Evolutionary conservation across 2,329 filamentous ascomycete species (phyloP), one percentile per base, ranked within the genome.

Genomic region (Alternaria ethzedia): DNA sequence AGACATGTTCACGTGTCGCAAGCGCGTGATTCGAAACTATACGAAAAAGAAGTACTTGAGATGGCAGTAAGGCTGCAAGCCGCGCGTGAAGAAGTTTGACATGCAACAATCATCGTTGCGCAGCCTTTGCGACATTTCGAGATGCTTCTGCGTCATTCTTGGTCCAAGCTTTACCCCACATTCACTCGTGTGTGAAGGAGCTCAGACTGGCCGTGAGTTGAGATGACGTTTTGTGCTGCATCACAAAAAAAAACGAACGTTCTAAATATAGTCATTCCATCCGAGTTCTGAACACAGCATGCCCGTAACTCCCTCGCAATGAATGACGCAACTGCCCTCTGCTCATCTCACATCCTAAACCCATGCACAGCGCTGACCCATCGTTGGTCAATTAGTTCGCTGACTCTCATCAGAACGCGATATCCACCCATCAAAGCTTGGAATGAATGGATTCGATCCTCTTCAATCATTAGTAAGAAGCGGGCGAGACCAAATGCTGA

Each of bases 391-490:
- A 92, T 65, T 15, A 82, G 67, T 32, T 69, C 74, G 58, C 84
- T 86, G 4, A 89, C 84, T 50, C 85, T 82, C 7, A 78, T 77
- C 66, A 92, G 62, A 28, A 90, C 80, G 46, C 79, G 83, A 26
- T 77, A 77, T 1, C 88, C 87, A 1, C 88, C 87, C 62, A 91
- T 75, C 9, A 88, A 8, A 0, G 70, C 72, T 43, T 82, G 83
- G 70, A 92, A 90, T 3, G 73, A 72, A 43, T 71, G 69, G 6
- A 84, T 69, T 64, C 89, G 84, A 68, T 88, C 82, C 15, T 81
- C 79, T 2, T 70, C 69, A 2, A 79, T 68, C 88, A 92, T 90
- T 47, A 80, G 78, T 2, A 91, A 77, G 68, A 92, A 90, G 2
- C 75, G 80, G 2, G 83, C 77, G 23, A 91, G 71, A 1, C 86